phyloP scores from a whole-genome alignment of 2,329 filamentous ascomycete genomes.

The Lecanosticta acicola region DNA sequence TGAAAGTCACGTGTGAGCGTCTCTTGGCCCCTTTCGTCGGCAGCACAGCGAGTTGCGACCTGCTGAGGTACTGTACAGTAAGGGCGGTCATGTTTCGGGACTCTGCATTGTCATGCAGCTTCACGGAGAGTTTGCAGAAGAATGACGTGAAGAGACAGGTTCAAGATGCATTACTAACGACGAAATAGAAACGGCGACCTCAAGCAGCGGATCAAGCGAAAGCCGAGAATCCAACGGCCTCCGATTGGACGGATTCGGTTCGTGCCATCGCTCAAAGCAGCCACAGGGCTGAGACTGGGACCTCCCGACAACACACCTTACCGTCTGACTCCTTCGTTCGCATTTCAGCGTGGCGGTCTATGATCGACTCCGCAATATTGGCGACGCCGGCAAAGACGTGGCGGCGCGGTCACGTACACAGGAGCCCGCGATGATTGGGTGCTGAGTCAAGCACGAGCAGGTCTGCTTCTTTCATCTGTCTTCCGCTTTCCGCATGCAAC shows the following conservation, averaged over 20 bases:
- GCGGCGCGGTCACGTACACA: background rate
- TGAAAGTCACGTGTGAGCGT: background rate
- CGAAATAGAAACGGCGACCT: background rate
- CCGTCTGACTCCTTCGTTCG: background rate
- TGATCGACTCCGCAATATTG: background rate
- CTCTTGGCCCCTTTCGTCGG: too few relatives aligned
- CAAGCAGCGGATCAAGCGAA: background rate
- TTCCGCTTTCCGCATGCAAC: background rate
- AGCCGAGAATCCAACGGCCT: background rate
- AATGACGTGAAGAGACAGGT: background rate
- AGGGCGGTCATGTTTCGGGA: too few relatives aligned
- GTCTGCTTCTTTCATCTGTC: constrained; percentile 1
- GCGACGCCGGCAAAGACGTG: background rate
- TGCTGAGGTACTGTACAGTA: too few relatives aligned
- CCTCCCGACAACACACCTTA: background rate
- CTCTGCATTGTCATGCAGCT: constrained; percentile 1
- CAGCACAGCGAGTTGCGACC: background rate
- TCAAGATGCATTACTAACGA: constrained; percentile 1
- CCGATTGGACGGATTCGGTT: constrained; percentile 3
- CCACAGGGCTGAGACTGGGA: background rate
- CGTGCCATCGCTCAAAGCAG: background rate
- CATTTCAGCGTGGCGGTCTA: background rate
- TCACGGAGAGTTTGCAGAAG: background rate
- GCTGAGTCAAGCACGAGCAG: constrained; percentile 1
- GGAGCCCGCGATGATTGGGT: background rate